Conservation (phyloP, 768 basidiomycete species). For the Epithele typhae region DNA sequence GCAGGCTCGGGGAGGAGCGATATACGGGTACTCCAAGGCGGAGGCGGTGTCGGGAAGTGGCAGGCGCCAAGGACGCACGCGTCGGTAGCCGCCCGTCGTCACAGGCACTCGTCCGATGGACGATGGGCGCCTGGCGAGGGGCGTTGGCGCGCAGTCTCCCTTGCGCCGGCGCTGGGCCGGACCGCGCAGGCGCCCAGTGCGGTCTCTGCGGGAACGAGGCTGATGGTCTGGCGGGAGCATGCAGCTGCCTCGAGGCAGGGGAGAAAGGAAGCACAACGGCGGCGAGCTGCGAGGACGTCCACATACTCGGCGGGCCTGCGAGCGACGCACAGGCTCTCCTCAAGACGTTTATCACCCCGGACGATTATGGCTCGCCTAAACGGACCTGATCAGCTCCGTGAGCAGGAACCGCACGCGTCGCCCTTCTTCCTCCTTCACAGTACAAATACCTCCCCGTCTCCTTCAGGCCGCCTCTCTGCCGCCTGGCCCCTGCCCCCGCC, state of each 20-base stretch:
- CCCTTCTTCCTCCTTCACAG: constrained; percentile 33
- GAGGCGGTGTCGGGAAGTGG: too few relatives aligned
- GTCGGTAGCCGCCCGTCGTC: too few relatives aligned
- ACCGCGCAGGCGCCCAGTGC: too few relatives aligned
- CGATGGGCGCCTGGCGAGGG: too few relatives aligned
- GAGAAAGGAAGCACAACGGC: constrained; percentile 23
- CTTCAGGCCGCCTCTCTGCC: constrained; percentile 16
- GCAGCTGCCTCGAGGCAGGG: constrained; percentile 28
- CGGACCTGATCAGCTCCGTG: constrained; percentile 36
- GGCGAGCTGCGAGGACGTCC: constrained; percentile 18
- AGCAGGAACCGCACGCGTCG: constrained; percentile 37
- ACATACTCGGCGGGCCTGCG: constrained; percentile 9
- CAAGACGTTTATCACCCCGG: constrained; percentile 21
- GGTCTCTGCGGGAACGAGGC: too few relatives aligned
- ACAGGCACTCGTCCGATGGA: too few relatives aligned
- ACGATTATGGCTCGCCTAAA: constrained; percentile 27
- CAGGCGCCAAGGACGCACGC: too few relatives aligned
- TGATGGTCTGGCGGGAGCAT: constrained; percentile 9
- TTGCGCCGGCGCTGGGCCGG: too few relatives aligned
- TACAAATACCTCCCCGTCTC: constrained; percentile 38
- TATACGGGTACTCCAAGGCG: too few relatives aligned
- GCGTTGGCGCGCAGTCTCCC: too few relatives aligned
- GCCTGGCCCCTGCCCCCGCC: constrained; percentile 24
- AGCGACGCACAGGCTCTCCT: constrained; percentile 16
- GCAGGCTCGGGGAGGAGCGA: background rate